Conservation (phyloP, 75 land plant species). For the Larix kaempferi region DNA sequence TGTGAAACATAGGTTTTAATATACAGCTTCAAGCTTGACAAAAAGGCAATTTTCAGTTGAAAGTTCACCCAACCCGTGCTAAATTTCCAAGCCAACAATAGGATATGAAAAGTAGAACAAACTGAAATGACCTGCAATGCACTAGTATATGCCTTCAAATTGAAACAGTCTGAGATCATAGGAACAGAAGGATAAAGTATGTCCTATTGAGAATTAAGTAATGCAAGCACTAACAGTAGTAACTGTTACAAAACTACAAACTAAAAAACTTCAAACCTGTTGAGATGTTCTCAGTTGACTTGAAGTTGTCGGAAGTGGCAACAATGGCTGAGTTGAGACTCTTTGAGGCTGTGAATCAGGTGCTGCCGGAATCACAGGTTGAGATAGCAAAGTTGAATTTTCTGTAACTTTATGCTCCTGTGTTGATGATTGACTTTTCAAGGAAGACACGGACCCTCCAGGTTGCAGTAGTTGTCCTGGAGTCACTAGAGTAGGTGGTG, state of each 20-base stretch:
- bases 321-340: constrained; percentile 35
- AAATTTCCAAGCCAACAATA: no score
- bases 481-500: constrained; percentile 41
- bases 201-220: no score
- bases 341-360: constrained; percentile 29
- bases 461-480: constrained; percentile 52
- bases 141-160: no score
- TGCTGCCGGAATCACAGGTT: constrained; percentile 9
- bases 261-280: background rate
- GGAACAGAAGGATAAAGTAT: no score
- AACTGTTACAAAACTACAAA: background rate
- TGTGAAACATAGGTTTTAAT: no score
- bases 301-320: constrained; percentile 55
- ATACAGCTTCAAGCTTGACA: no score
- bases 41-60: no score
- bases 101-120: no score
- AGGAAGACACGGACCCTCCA: constrained; percentile 9
- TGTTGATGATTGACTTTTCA: background rate
- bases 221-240: no score
- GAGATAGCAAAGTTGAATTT: constrained; percentile 9
- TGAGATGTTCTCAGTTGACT: background rate
- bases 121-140: no score
- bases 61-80: no score
- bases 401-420: constrained; percentile 8
- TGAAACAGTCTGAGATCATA: no score